Percentiles rank a stretch among this genome's conserved stretches.
These are phyloP conservation scores for Amesomyces nigricolor DNA, from an alignment of 2,329 filamentous ascomycete genomes.

Conservation along the genomic window DNA sequence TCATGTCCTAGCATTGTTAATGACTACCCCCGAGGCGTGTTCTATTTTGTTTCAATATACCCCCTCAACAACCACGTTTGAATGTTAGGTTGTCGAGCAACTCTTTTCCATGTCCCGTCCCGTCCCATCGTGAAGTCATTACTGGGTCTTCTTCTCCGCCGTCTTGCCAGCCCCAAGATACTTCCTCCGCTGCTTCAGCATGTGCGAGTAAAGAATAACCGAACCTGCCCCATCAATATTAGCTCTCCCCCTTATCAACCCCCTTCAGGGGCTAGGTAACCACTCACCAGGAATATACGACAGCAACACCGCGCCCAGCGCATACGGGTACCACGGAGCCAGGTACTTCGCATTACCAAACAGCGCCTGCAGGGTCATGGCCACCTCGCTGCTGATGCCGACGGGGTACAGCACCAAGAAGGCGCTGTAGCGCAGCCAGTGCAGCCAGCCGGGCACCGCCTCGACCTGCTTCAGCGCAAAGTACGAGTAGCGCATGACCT, in stretches of 20 bases:
- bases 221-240: constrained; percentile 38
- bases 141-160: constrained; percentile 43
- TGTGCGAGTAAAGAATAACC: constrained; percentile 86
- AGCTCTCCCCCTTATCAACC: background rate
- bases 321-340: constrained; percentile 48
- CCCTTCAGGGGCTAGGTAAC: background rate
- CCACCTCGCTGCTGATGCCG: constrained; percentile 83
- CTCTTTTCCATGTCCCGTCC: too few relatives aligned
- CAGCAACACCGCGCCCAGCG: constrained; percentile 59
- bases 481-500: constrained; percentile 89
- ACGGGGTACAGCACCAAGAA: constrained; percentile 91
- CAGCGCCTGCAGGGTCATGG: constrained; percentile 64
- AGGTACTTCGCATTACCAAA: constrained; percentile 51
- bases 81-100: background rate
- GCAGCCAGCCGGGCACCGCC: constrained; percentile 56
- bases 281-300: constrained; percentile 74
- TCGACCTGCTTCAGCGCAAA: constrained; percentile 70
- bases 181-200: constrained; percentile 86
- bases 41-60: constrained; percentile 1
- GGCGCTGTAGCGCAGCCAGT: constrained; percentile 84
- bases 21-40: background rate
- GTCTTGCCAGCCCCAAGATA: constrained; percentile 43
- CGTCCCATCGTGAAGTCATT: constrained; percentile 13
- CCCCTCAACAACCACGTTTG: background rate
- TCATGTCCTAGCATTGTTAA: constrained; percentile 2